Base-by-base conservation (phyloP, 768 basidiomycete species). In the Russula earlei region DNA sequence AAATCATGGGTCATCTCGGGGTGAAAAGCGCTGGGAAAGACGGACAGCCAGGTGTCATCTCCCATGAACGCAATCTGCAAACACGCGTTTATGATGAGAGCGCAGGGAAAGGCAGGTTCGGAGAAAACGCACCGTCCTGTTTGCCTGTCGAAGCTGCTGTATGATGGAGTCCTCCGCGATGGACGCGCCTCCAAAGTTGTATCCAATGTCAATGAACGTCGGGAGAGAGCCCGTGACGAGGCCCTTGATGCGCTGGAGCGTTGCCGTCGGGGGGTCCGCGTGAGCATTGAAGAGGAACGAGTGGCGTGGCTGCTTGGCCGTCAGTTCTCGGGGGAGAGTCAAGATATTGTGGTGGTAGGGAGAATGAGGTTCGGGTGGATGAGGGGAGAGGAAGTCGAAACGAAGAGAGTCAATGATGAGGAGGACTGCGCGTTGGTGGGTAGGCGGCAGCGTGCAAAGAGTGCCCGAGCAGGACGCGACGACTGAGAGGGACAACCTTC, bases 161-260 rank as follows among this genome's bases (percentile, higher is more conserved):
- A 97, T 71, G 49, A 94, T 72, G 0, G 91, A 93, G 68, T 98
- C 96, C 70, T 99, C 96, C 6, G 75, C 75, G 38, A 96, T 87
- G 0, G 83, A 81, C 2, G 87, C 84, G 0, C 82, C 92, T 12
- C 89, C 92, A 71, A 98, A 96, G 66, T 91, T 97, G 40, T 82
- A 83, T 6, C 93, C 91, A n/a, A 88, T 77, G 65, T 98, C 95
- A 38, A 97, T 80, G 66, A 99, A 97, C 0, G 95, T 98, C 0
- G 95, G 94, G 9, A 99, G 72, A 0, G 92, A 93, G 9, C 95
- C 96, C 0, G 96, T 97, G 0, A 92, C 96, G 40, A 99, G 72
- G 0, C 85, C 96, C 65, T 99, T 99, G 62, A 99, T 84, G 2
- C 96, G 80, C 67, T 98, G 96, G 37, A 98, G 77, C 0, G 95